Conservation (phyloP, 495 filamentous ascomycete genomes). For the Corynascus novoguineensis region DNA sequence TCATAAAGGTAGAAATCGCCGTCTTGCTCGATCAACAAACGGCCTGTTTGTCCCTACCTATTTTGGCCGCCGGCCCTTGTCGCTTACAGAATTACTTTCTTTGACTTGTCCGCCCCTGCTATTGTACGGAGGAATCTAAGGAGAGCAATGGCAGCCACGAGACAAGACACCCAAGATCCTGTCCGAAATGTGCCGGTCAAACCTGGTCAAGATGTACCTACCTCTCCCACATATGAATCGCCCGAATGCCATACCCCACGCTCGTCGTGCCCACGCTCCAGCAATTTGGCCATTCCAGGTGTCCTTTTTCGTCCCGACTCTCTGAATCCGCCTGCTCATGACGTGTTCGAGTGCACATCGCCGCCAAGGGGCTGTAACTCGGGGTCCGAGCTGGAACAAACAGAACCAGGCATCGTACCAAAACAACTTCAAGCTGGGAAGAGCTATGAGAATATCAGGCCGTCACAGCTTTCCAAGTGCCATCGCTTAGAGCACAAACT, state of each 20-base stretch:
- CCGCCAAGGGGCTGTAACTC: not conserved
- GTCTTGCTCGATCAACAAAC: no score
- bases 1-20: no score
- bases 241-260: no score
- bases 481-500: not conserved
- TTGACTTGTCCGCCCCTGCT: not conserved
- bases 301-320: not conserved
- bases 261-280: no score
- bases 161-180: not conserved
- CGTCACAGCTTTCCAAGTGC: not conserved
- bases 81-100: no score
- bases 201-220: not conserved
- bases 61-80: no score
- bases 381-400: not conserved
- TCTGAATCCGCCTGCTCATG: not conserved
- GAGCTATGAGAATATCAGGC: not conserved
- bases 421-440: not conserved
- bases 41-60: no score
- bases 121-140: not conserved
- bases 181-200: not conserved
- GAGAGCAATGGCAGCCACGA: not conserved
- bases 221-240: not conserved
- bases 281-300: no score
- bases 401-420: not conserved
- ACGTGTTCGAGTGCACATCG: not conserved